Conservation (phyloP, 116 monocot genomes). For the Thalassia testudinum region DNA sequence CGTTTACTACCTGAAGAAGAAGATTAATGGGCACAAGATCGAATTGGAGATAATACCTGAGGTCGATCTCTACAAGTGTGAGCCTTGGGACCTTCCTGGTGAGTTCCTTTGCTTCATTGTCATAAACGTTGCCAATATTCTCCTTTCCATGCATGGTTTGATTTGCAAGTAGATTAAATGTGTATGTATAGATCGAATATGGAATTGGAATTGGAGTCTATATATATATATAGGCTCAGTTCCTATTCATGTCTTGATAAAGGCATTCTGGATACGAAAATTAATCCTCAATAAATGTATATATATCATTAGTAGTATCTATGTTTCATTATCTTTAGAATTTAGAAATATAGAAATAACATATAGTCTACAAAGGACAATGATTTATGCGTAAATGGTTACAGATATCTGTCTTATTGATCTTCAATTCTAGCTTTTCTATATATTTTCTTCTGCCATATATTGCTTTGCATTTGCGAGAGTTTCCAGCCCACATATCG, state of each 20-base stretch:
- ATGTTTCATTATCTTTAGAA: too few relatives aligned
- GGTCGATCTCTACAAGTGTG: constrained; percentile 84
- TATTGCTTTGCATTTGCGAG: too few relatives aligned
- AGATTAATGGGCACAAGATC: constrained; percentile 46
- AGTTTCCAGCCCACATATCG: too few relatives aligned
- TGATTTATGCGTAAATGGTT: too few relatives aligned
- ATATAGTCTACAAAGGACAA: too few relatives aligned
- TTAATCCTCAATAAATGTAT: too few relatives aligned
- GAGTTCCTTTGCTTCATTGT: neutral
- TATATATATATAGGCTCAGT: neutral
- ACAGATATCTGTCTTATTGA: too few relatives aligned
- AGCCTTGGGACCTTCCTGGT: constrained; percentile 91
- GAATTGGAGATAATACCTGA: constrained; percentile 50
- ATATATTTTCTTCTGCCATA: too few relatives aligned
- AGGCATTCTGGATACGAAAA: neutral
- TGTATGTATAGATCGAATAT: neutral
- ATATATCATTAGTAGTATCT: too few relatives aligned
- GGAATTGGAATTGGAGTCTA: neutral
- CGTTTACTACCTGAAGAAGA: constrained; percentile 80
- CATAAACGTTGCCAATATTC: neutral
- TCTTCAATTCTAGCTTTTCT: too few relatives aligned
- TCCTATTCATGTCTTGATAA: neutral
- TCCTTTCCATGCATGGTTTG: neutral
- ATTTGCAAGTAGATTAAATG: neutral
- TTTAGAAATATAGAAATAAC: too few relatives aligned